Conservation (phyloP, 495 filamentous ascomycete genomes). For the Achaetomiella virescens region DNA sequence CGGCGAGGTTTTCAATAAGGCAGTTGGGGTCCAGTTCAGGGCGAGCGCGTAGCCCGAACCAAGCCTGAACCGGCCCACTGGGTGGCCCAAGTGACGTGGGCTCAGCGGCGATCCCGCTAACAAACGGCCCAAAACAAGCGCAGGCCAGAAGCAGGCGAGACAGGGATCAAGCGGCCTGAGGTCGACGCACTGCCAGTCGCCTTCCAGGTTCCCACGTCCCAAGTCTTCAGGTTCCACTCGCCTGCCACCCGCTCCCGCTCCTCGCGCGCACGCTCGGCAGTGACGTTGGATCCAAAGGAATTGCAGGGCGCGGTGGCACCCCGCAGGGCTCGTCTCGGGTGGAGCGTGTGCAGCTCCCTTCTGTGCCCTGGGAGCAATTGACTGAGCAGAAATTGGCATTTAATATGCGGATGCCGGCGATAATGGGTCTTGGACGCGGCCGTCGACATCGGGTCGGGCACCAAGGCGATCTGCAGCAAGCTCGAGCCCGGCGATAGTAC, state of each 20-base stretch:
- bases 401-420: background rate
- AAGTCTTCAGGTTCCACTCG: too few species aligned
- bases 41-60: background rate
- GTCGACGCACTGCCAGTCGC: too few species aligned
- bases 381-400: background rate
- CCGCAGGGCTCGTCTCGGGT: background rate
- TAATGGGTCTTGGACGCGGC: background rate
- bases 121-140: background rate
- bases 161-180: too few species aligned
- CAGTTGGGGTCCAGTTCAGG: background rate
- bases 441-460: background rate
- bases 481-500: background rate
- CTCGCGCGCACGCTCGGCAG: too few species aligned
- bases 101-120: conserved; percentile 9
- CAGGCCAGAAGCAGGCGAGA: background rate
- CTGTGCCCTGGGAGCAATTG: conserved; percentile 2
- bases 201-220: too few species aligned
- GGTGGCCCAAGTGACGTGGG: conserved; percentile 8
- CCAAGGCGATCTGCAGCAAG: background rate
- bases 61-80: conserved; percentile 2
- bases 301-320: too few species aligned
- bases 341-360: background rate
- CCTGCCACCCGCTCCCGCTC: too few species aligned
- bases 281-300: too few species aligned
- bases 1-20: conserved; percentile 4